Conservation (phyloP, 2,329 filamentous ascomycete genomes). For the Sphaerulina musiva region DNA sequence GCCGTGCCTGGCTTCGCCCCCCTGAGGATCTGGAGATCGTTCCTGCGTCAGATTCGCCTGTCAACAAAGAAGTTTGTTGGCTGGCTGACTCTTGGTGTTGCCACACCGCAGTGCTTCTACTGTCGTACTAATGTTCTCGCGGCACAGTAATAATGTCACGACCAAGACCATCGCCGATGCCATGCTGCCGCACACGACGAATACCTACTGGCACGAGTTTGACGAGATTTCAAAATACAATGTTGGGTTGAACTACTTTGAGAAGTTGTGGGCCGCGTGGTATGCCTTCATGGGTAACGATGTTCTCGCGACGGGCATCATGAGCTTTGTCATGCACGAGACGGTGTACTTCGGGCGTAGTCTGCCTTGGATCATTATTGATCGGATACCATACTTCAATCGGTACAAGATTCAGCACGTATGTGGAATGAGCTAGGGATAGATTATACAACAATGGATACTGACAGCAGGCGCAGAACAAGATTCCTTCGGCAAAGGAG, state of each 20-base stretch:
- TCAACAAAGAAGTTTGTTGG: not conserved
- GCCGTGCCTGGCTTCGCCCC: conserved; percentile 1
- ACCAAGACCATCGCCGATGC: conserved; percentile 31
- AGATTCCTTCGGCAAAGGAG: conserved; percentile 86
- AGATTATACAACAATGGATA: conserved; percentile 12
- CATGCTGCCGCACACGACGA: conserved; percentile 39
- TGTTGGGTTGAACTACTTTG: conserved; percentile 76
- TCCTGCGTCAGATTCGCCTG: conserved; percentile 5
- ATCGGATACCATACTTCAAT: conserved; percentile 77
- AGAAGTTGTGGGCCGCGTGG: conserved; percentile 91
- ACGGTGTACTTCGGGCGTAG: conserved; percentile 86
- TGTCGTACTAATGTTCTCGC: not conserved
- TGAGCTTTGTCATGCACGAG: conserved; percentile 97
- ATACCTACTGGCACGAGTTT: conserved; percentile 61
- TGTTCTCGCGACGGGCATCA: conserved; percentile 88
- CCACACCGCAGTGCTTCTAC: not conserved
- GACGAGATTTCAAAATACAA: conserved; percentile 64
- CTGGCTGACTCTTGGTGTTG: not conserved
- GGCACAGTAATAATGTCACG: conserved; percentile 28
- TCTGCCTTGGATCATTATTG: conserved; percentile 88
- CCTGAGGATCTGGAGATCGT: not conserved
- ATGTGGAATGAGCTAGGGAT: conserved; percentile 28
- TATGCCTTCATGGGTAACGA: conserved; percentile 99
- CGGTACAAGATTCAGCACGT: conserved; percentile 92
- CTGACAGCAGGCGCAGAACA: conserved; percentile 47